Conservation (phyloP, 441 rosid species). For the Brassica hybrid region DNA sequence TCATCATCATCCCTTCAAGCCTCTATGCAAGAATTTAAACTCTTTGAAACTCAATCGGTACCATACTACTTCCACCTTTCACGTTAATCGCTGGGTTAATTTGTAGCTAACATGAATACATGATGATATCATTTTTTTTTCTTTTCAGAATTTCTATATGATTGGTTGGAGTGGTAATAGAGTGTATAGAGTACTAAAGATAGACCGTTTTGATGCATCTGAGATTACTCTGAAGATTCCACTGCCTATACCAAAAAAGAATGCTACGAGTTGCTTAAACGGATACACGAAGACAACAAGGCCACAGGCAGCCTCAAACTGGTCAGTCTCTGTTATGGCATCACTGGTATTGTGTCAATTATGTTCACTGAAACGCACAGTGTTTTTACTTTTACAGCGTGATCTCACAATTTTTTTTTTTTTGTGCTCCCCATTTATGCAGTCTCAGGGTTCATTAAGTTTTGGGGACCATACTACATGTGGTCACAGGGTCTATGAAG, state of each 20-base stretch:
- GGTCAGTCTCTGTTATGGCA: slow-evolving; percentile 84
- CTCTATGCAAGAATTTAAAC: slow-evolving; percentile 44
- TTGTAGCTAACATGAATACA: too few species aligned
- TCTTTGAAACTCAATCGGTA: slow-evolving; percentile 45
- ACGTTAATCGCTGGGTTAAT: background rate
- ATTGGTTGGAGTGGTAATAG: slow-evolving; percentile 87
- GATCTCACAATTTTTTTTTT: slow-evolving; percentile 7
- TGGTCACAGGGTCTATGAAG: slow-evolving; percentile 83
- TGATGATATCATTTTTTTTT: background rate
- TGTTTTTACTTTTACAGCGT: slow-evolving; percentile 8
- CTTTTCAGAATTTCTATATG: slow-evolving; percentile 77
- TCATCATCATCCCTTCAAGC: slow-evolving; percentile 17
- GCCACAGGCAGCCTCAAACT: slow-evolving; percentile 86
- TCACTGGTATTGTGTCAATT: slow-evolving; percentile 57
- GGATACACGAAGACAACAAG: slow-evolving; percentile 88
- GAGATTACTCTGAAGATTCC: slow-evolving; percentile 83
- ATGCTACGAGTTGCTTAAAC: slow-evolving; percentile 76
- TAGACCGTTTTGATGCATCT: slow-evolving; percentile 71
- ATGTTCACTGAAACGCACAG: background rate
- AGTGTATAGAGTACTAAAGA: slow-evolving; percentile 90
- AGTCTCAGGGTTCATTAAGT: slow-evolving; percentile 78
- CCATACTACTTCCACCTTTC: background rate
- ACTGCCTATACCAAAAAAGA: slow-evolving; percentile 70
- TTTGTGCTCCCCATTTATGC: slow-evolving; percentile 4
- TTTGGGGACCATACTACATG: slow-evolving; percentile 97